Evolutionary conservation across 2,329 filamentous ascomycete genomes (phyloP).

Genomic region (Acrocalymma vagum): DNA sequence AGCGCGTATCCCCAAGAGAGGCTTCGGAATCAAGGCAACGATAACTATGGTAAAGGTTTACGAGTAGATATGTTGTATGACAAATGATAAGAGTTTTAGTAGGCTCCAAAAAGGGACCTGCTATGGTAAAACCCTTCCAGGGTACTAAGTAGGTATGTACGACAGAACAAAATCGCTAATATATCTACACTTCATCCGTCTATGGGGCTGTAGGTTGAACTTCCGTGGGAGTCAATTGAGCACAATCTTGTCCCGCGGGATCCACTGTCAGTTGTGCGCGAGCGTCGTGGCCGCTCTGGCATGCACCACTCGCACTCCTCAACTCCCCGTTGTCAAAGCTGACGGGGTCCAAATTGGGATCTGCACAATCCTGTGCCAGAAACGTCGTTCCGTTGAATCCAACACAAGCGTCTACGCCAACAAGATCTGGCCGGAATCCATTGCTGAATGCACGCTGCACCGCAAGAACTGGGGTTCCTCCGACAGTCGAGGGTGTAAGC

Average conservation of each 20-base stretch:
- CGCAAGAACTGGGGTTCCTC: conserved; percentile 42
- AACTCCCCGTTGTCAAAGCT: conserved; percentile 19
- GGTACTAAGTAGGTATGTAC: no score
- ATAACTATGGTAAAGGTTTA: no score
- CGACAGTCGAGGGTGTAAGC: conserved; percentile 47
- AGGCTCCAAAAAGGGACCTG: no score
- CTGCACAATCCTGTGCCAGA: conserved; percentile 46
- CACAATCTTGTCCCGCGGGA: conserved; percentile 16
- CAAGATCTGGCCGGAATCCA: conserved; percentile 52
- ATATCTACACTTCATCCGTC: no score
- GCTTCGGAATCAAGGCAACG: no score
- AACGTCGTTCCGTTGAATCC: conserved; percentile 53
- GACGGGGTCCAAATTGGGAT: conserved; percentile 18
- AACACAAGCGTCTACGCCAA: conserved; percentile 48
- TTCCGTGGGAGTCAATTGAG: conserved; percentile 15
- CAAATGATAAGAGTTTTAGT: no score
- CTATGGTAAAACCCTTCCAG: no score
- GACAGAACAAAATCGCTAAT: no score
- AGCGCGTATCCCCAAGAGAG: no score
- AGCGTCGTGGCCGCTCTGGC: conserved; percentile 21
- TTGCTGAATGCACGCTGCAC: conserved; percentile 50
- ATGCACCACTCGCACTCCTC: conserved; percentile 20
- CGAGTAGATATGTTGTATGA: no score
- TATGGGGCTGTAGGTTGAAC: conserved; percentile 2
- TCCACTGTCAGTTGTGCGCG: conserved; percentile 23